Evolutionary conservation across 192 early-diverging fungal species (phyloP).

Genomic region (Backusella tarrabulga): DNA sequence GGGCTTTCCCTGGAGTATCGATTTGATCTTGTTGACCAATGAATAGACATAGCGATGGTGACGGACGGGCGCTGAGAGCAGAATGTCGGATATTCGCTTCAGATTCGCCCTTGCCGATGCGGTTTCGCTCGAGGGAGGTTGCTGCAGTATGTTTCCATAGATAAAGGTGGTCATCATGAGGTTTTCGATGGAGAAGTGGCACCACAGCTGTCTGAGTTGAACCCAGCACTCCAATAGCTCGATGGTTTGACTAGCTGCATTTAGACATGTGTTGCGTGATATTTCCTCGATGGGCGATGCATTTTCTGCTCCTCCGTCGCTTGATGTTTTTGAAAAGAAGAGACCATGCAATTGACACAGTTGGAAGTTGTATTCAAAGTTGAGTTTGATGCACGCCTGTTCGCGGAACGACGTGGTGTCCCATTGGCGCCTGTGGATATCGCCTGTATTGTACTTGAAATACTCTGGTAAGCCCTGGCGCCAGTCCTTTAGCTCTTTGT

Average conservation of each 20-base stretch:
- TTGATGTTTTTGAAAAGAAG: slow-evolving; percentile 21
- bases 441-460: slow-evolving; percentile 25
- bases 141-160: slow-evolving; percentile 14
- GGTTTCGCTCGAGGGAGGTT: not conserved
- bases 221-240: slow-evolving; percentile 30
- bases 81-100: not conserved
- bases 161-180: slow-evolving; percentile 26
- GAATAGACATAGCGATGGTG: slow-evolving; percentile 30
- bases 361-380: slow-evolving; percentile 38
- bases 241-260: slow-evolving; percentile 23
- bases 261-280: slow-evolving; percentile 21
- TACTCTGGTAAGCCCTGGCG: slow-evolving; percentile 23
- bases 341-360: slow-evolving; percentile 31
- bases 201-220: slow-evolving; percentile 33
- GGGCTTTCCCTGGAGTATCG: not conserved
- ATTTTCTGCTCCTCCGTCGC: not conserved
- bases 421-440: slow-evolving; percentile 9
- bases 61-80: slow-evolving; percentile 19
- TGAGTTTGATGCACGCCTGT: slow-evolving; percentile 38
- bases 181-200: slow-evolving; percentile 37
- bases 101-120: slow-evolving; percentile 16
- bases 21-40: slow-evolving; percentile 25
- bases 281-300: slow-evolving; percentile 8
- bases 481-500: slow-evolving; percentile 28
- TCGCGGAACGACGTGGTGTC: slow-evolving; percentile 28